These are phyloP conservation scores for Solanum piurae DNA, from an alignment of 257 asterid genomes.

Conservation along the genomic window DNA sequence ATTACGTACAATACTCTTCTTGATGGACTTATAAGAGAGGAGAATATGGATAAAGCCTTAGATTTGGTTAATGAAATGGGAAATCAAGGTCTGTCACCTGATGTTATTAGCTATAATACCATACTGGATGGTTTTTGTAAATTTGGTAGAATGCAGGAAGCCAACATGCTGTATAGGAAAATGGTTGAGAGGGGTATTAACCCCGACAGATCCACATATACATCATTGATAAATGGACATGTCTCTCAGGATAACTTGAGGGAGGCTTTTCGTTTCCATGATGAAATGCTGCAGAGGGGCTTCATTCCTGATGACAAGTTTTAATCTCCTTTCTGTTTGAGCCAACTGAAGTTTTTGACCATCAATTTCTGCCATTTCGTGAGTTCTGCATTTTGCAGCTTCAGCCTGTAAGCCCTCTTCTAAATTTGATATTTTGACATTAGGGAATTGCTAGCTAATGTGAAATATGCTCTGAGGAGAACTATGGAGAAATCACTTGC, in stretches of 20 bases:
- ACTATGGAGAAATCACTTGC: background rate
- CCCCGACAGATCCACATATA: constrained; percentile 49
- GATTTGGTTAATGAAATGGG: constrained; percentile 48
- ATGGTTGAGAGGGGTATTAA: constrained; percentile 34
- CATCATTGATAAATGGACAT: constrained; percentile 48
- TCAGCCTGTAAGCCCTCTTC: background rate
- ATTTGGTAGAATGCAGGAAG: constrained; percentile 61
- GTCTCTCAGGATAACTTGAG: constrained; percentile 48
- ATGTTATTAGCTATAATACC: constrained; percentile 47
- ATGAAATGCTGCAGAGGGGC: constrained; percentile 63
- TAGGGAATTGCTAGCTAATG: background rate
- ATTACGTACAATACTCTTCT: constrained; percentile 56
- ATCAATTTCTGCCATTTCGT: background rate
- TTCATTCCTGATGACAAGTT: constrained; percentile 70
- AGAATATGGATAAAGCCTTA: constrained; percentile 36
- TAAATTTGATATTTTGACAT: background rate
- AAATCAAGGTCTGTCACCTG: constrained; percentile 32
- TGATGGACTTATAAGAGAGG: constrained; percentile 61
- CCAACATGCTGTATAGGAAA: constrained; percentile 27
- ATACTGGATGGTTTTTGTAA: constrained; percentile 46
- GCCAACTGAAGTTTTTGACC: background rate
- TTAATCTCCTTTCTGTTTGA: constrained; percentile 14
- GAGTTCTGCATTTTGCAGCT: background rate
- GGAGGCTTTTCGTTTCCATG: constrained; percentile 63
- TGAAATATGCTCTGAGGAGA: background rate